Percentiles rank a stretch among this genome's conserved stretches.
phyloP scores from a whole-genome alignment of 805 yeast species.

The Barnettozyma vustinii region DNA sequence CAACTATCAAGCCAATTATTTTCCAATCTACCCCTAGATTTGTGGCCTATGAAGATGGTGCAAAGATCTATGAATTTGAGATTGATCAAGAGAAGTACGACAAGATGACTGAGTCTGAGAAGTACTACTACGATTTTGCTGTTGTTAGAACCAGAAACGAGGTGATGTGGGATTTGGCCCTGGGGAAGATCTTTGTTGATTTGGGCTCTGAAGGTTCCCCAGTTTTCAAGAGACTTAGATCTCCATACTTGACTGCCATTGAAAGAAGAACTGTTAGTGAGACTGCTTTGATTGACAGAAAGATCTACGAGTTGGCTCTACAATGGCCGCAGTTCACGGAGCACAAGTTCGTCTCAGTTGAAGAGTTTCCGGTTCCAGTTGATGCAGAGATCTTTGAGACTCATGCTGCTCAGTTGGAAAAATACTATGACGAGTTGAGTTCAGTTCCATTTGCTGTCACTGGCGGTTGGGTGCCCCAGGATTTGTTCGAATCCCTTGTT shows the following conservation, averaged over 20 bases:
- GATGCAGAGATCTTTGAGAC: constrained; percentile 52
- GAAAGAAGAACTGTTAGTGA: constrained; percentile 54
- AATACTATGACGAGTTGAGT: constrained; percentile 62
- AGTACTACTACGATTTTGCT: constrained; percentile 81
- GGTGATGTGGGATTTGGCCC: constrained; percentile 75
- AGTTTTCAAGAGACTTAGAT: constrained; percentile 61
- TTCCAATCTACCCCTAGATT: constrained; percentile 77
- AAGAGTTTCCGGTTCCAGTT: constrained; percentile 56
- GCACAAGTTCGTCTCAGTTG: constrained; percentile 46
- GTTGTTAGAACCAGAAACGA: constrained; percentile 88
- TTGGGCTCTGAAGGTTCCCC: constrained; percentile 84
- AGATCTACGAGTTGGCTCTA: constrained; percentile 57
- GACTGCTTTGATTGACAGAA: constrained; percentile 58
- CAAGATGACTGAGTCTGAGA: constrained; percentile 61
- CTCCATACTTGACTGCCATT: constrained; percentile 56
- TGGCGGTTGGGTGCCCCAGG: constrained; percentile 95
- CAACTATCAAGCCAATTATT: constrained; percentile 75
- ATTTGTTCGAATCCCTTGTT: constrained; percentile 69
- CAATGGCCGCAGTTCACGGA: constrained; percentile 65
- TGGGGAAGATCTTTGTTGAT: constrained; percentile 60
- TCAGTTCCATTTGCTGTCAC: constrained; percentile 83
- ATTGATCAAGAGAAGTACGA: constrained; percentile 72
- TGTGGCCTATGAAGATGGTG: constrained; percentile 75
- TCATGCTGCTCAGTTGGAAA: constrained; percentile 53
- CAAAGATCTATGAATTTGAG: constrained; percentile 70